phyloP scores from a whole-genome alignment of 73 alveolate species.

The Paramecium sexaurelia region DNA sequence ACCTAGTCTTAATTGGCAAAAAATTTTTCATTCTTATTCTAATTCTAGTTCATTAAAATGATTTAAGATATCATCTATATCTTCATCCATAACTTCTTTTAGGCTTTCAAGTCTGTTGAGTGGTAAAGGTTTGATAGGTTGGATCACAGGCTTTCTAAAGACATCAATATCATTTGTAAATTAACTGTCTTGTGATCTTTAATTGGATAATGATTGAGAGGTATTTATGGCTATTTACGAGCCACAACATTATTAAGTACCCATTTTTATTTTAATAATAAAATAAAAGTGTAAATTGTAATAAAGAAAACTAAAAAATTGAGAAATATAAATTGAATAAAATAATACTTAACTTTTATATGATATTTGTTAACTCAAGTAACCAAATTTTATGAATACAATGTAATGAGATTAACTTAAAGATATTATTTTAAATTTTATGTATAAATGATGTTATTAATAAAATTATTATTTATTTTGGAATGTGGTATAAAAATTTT shows the following conservation, averaged over 20 bases:
- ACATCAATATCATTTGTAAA: slow-evolving; percentile 23
- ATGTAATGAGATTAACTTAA: background rate
- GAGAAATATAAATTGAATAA: background rate
- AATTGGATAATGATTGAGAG: background rate
- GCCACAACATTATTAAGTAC: slow-evolving; percentile 8
- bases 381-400: background rate
- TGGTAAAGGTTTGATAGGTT: slow-evolving; percentile 9
- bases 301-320: background rate
- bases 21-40: background rate
- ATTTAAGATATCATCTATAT: background rate
- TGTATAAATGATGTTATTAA: background rate
- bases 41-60: slow-evolving; percentile 7
- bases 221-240: background rate
- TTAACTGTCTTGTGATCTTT: background rate
- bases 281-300: background rate
- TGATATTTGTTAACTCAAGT: too few relatives aligned
- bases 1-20: background rate
- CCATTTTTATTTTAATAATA: background rate
- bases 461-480: background rate
- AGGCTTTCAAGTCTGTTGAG: background rate
- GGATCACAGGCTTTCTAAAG: background rate
- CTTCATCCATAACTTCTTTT: slow-evolving; percentile 18
- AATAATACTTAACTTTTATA: background rate
- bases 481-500: slow-evolving; percentile 58
- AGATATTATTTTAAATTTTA: background rate